A percentile compares a stretch with the other conserved stretches of the same genome.
Conservation (phyloP, 371 early-diverging fungal species). For the Mucor indicus region DNA sequence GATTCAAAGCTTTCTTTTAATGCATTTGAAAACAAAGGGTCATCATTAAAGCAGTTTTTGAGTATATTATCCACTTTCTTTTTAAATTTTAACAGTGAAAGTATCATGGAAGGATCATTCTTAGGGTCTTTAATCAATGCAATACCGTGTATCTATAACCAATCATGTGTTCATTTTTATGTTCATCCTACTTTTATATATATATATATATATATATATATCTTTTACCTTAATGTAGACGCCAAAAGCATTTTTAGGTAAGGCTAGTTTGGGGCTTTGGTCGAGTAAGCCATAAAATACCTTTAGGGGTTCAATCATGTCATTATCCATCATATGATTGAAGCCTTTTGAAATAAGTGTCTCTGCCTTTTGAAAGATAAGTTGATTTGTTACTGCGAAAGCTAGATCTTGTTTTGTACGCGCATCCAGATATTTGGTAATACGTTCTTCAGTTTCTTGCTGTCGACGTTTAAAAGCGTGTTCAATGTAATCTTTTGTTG, state of each 20-base stretch:
- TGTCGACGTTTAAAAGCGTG: slow-evolving; percentile 63
- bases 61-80: slow-evolving; percentile 63
- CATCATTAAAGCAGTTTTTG: slow-evolving; percentile 56
- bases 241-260: slow-evolving; percentile 24
- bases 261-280: slow-evolving; percentile 8
- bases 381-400: slow-evolving; percentile 56
- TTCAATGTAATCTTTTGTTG: slow-evolving; percentile 60
- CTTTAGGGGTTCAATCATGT: slow-evolving; percentile 55
- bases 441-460: slow-evolving; percentile 59
- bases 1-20: slow-evolving; percentile 84
- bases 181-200: no score
- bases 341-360: slow-evolving; percentile 66
- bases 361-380: slow-evolving; percentile 61
- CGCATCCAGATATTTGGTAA: slow-evolving; percentile 65
- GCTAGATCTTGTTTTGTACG: slow-evolving; percentile 62
- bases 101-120: slow-evolving; percentile 51
- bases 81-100: slow-evolving; percentile 68
- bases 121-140: slow-evolving; percentile 25
- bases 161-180: no score
- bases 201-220: no score
- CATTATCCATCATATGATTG: slow-evolving; percentile 60
- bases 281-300: slow-evolving; percentile 43
- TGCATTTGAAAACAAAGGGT: slow-evolving; percentile 59
- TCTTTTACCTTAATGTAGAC: slow-evolving; percentile 31
- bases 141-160: no score